Conservation (phyloP, 1,284 basidiomycete species). For the Sporisorium scitamineum region DNA sequence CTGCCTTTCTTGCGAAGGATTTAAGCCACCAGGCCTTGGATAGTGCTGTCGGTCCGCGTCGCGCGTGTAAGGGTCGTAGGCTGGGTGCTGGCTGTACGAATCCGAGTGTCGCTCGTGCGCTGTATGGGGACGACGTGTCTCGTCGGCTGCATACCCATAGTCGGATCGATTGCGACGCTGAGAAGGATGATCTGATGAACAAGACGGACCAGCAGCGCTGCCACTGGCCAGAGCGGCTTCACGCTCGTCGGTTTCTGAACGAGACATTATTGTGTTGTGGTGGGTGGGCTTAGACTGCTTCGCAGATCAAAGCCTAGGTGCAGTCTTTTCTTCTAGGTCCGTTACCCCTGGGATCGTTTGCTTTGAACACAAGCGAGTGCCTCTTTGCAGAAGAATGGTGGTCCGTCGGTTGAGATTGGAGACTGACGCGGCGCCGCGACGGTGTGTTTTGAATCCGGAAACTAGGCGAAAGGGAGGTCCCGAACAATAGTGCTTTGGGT, state of each 20-base stretch:
- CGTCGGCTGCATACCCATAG: conserved; percentile 14
- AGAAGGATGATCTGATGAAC: conserved; percentile 18
- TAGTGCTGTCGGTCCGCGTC: conserved; percentile 9
- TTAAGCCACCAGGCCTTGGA: conserved; percentile 2
- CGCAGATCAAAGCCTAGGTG: not conserved
- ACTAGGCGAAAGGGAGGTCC: not conserved
- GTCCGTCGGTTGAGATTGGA: not conserved
- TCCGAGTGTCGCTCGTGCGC: conserved; percentile 17
- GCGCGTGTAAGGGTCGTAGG: conserved; percentile 20
- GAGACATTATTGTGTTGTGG: conserved; percentile 24
- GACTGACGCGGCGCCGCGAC: conserved; percentile 5
- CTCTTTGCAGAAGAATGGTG: not conserved
- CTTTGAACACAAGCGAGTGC: not conserved
- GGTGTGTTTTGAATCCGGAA: conserved; percentile 1
- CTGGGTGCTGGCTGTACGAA: conserved; percentile 9
- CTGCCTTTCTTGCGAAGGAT: conserved; percentile 20
- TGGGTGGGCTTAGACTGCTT: conserved; percentile 2
- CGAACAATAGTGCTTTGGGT: conserved; percentile 28
- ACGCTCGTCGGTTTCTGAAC: conserved; percentile 31
- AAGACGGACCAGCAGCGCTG: conserved; percentile 20
- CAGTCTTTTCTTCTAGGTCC: not conserved
- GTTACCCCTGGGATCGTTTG: not conserved
- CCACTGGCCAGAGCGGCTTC: conserved; percentile 16
- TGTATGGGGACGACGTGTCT: conserved; percentile 16
- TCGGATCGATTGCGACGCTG: conserved; percentile 23